A percentile compares a stretch with the other conserved stretches of the same genome.
Conservation (phyloP, 441 rosid genomes). For the Populus hybrid region DNA sequence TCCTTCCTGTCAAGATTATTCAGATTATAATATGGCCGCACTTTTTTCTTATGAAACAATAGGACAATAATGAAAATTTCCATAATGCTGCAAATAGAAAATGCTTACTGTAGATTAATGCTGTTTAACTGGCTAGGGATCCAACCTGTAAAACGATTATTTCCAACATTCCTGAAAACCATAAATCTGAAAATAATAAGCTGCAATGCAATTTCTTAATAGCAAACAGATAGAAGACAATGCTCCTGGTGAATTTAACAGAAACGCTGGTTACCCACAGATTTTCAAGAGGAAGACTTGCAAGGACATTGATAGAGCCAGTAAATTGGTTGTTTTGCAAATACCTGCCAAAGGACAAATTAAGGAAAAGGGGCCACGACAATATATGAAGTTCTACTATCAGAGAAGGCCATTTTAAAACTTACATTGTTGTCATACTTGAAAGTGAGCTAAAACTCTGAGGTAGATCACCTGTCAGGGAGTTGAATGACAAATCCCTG, state of each 20-base stretch:
- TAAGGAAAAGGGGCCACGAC: constrained; percentile 6
- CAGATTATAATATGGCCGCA: constrained; percentile 15
- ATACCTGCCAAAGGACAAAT: constrained; percentile 47
- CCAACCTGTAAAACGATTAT: constrained; percentile 92
- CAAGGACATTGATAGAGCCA: constrained; percentile 79
- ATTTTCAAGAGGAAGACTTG: constrained; percentile 68
- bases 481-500: constrained; percentile 92
- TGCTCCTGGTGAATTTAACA: constrained; percentile 7
- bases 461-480: constrained; percentile 68
- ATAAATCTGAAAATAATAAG: constrained; percentile 25
- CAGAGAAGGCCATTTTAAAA: constrained; percentile 10
- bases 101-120: constrained; percentile 77
- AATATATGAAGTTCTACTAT: constrained; percentile 1
- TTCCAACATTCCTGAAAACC: constrained; percentile 62
- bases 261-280: constrained; percentile 58
- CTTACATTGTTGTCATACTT: constrained; percentile 66
- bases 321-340: constrained; percentile 90
- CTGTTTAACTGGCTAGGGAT: constrained; percentile 69
- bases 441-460: constrained; percentile 60
- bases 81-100: background rate
- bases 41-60: background rate
- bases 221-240: constrained; percentile 2
- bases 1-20: constrained; percentile 53
- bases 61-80: background rate
- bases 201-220: constrained; percentile 1